Evolutionary conservation across 2,329 filamentous ascomycete species (phyloP).

Genomic region (Trichothecium sympodiale): DNA sequence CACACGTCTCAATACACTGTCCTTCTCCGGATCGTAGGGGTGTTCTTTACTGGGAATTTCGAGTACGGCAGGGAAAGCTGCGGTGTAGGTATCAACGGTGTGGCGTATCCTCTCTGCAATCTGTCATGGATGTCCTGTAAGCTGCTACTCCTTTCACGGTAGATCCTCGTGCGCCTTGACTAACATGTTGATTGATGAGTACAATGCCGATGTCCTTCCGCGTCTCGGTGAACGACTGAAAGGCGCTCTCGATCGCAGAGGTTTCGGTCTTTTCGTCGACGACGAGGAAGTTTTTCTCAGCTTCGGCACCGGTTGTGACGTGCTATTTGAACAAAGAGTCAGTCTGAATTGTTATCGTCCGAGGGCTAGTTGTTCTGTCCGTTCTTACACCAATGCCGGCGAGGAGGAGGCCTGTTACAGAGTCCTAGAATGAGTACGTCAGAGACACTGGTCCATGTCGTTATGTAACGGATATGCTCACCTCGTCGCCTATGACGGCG

Average conservation of each 20-base stretch:
- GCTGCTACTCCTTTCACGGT: background rate
- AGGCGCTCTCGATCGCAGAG: constrained; percentile 76
- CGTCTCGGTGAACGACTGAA: constrained; percentile 77
- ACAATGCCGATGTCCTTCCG: constrained; percentile 95
- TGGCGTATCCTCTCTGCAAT: constrained; percentile 89
- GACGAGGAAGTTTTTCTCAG: constrained; percentile 95
- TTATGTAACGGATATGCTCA: constrained; percentile 21
- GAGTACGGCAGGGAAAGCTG: constrained; percentile 89
- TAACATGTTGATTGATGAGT: constrained; percentile 94
- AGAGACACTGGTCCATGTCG: constrained; percentile 7
- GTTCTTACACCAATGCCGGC: constrained; percentile 78
- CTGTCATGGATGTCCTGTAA: constrained; percentile 32
- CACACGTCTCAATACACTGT: constrained; percentile 88
- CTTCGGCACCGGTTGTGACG: constrained; percentile 77
- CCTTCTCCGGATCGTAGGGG: constrained; percentile 97
- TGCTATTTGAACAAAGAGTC: constrained; percentile 45
- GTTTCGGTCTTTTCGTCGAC: constrained; percentile 91
- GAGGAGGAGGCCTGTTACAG: constrained; percentile 87
- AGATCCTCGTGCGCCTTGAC: constrained; percentile 13
- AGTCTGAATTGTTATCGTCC: background rate
- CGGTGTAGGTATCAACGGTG: constrained; percentile 81
- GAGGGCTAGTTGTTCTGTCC: background rate
- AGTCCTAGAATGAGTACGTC: constrained; percentile 52
- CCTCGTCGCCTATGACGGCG: constrained; percentile 96
- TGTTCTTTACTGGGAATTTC: constrained; percentile 99